phyloP scores from a whole-genome alignment of 2,329 filamentous ascomycete species.

The Stemphylium beticola region DNA sequence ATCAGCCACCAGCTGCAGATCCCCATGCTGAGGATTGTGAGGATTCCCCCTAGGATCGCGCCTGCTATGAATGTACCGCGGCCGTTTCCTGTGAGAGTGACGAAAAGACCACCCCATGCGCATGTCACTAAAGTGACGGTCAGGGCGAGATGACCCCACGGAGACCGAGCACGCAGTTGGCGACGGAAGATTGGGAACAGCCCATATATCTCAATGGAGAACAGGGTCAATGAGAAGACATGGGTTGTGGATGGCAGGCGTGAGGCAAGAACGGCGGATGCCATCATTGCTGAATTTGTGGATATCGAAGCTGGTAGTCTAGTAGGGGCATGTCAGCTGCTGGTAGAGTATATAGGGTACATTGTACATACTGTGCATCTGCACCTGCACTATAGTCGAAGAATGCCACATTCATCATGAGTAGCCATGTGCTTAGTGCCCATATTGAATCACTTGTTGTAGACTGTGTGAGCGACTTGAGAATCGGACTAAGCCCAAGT shows the following conservation, averaged over 20 bases:
- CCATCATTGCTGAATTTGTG: conserved; percentile 96
- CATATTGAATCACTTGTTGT: conserved; percentile 95
- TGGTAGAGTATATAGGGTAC: background rate
- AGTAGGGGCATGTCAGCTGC: conserved; percentile 11
- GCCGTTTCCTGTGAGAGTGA: conserved; percentile 61
- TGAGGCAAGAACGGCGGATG: conserved; percentile 89
- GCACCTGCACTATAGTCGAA: conserved; percentile 88
- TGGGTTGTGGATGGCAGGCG: conserved; percentile 88
- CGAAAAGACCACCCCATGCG: conserved; percentile 78
- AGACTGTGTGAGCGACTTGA: conserved; percentile 93
- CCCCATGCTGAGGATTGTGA: conserved; percentile 81
- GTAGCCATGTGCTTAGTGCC: conserved; percentile 92
- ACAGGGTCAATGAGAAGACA: conserved; percentile 92
- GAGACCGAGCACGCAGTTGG: conserved; percentile 81
- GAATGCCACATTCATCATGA: conserved; percentile 95
- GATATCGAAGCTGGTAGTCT: conserved; percentile 79
- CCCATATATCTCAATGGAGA: conserved; percentile 96
- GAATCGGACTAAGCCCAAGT: conserved; percentile 88
- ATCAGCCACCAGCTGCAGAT: conserved; percentile 98
- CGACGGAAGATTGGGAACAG: conserved; percentile 97
- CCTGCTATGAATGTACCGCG: conserved; percentile 70
- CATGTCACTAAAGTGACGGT: conserved; percentile 78
- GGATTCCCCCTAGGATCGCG: conserved; percentile 74
- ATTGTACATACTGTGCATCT: conserved; percentile 54
- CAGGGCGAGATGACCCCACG: conserved; percentile 78